Conservation (phyloP, 2,329 filamentous ascomycete species). For the Penicillium sp. region DNA sequence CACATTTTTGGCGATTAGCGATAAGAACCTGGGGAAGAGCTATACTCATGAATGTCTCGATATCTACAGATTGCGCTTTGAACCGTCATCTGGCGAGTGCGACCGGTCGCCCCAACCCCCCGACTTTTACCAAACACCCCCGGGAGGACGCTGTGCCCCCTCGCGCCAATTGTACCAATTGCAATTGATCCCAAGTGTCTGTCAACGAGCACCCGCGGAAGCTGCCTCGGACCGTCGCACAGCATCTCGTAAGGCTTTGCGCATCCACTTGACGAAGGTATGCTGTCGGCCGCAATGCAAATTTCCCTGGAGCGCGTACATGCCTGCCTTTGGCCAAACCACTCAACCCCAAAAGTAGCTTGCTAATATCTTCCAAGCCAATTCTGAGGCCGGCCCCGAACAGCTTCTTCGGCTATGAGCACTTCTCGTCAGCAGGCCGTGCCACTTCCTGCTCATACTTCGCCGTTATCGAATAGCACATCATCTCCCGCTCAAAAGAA, state of each 20-base stretch:
- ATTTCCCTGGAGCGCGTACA: slow-evolving; percentile 56
- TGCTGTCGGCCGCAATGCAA: slow-evolving; percentile 66
- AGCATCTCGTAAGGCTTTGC: slow-evolving; percentile 22
- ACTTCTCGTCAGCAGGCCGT: slow-evolving; percentile 47
- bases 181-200: slow-evolving; percentile 23
- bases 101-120: slow-evolving; percentile 24
- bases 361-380: slow-evolving; percentile 32
- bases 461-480: slow-evolving; percentile 40
- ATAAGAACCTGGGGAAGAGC: slow-evolving; percentile 14
- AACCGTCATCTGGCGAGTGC: slow-evolving; percentile 25
- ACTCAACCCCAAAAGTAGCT: slow-evolving; percentile 40
- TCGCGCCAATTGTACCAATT: slow-evolving; percentile 23
- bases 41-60: slow-evolving; percentile 14
- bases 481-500: slow-evolving; percentile 31
- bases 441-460: slow-evolving; percentile 43
- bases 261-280: slow-evolving; percentile 44
- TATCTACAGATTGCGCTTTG: slow-evolving; percentile 21
- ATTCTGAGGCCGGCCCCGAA: slow-evolving; percentile 32
- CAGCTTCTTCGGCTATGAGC: slow-evolving; percentile 45
- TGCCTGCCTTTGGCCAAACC: slow-evolving; percentile 19
- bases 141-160: slow-evolving; percentile 26
- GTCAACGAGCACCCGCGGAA: slow-evolving; percentile 22
- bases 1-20: slow-evolving; percentile 22
- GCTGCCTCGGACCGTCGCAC: slow-evolving; percentile 25
- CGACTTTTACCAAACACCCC: slow-evolving; percentile 21